Conservation (phyloP, 164 flowering plant genomes). For the Stephania yunnanensis region DNA sequence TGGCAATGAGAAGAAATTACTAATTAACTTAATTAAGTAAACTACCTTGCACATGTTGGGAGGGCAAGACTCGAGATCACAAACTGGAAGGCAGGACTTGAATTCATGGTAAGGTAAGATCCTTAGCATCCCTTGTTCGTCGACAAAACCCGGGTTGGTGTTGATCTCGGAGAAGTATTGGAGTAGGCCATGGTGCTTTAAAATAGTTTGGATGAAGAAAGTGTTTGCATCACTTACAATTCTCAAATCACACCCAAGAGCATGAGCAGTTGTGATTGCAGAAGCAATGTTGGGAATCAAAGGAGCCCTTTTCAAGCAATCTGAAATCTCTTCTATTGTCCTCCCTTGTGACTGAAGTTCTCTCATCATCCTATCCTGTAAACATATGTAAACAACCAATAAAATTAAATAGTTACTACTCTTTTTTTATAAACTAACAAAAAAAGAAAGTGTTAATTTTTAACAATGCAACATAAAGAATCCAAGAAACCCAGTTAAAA, state of each 20-base stretch:
- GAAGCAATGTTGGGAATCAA: conserved; percentile 43
- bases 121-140: conserved; percentile 57
- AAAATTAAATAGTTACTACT: not conserved
- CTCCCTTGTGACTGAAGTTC: conserved; percentile 24
- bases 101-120: conserved; percentile 55
- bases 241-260: conserved; percentile 78
- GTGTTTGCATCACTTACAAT: conserved; percentile 74
- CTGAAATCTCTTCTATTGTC: conserved; percentile 48
- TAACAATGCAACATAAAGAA: not conserved
- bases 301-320: conserved; percentile 41
- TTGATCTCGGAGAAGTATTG: conserved; percentile 58
- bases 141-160: conserved; percentile 56
- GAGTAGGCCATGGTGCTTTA: conserved; percentile 59
- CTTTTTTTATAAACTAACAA: too few species aligned
- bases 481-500: not conserved
- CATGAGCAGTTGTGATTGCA: conserved; percentile 54
- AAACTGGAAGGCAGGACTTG: conserved; percentile 41
- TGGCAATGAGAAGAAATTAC: not conserved
- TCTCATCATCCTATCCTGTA: conserved; percentile 38
- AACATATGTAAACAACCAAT: not conserved
- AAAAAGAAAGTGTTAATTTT: not conserved
- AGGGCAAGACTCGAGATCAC: conserved; percentile 50
- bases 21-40: not conserved
- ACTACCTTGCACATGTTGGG: conserved; percentile 81
- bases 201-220: conserved; percentile 69